Evolutionary conservation across 441 rosid species (phyloP), one percentile per base, ranked within the genome.

Genomic region (Corymbia citriodora): DNA sequence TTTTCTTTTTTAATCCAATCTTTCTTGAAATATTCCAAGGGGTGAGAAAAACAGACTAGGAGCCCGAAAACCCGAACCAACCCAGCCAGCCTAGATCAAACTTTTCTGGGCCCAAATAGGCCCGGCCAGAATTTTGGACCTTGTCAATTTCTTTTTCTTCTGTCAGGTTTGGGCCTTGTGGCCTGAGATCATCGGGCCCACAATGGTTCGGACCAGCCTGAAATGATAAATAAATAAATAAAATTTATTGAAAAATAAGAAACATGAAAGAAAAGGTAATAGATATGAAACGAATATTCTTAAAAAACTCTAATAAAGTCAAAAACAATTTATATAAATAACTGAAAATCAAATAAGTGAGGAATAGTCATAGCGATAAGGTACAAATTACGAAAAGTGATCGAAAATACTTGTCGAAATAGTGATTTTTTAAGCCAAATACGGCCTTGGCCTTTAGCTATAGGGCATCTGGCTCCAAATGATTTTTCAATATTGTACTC

Each of bases 171-270:
- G 81, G 81, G 45, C 48, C 81, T 33, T 8, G 0, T 13, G 81
- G 25, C 81, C 48, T 19, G 25, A 33, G 48, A 33, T 70, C 1
- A 7, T 33, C 0, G 14, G 48, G 81, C 25, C 40, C 0, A 11
- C 40, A 68, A 15, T 31, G 74, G 74, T 63, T 68, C 0, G 21
- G 21, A 16, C 74, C 74, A 68, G 40, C 74, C 27, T 25, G 1
- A 33, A 33, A 70, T 70, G 33, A 70, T 33, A 2, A 14, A 72
- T 33, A 72, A 36, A 72, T 40, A 36, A 72, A 19, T 72, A 72
- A 6, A 40, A 1, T 2, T 2, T 40, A 21, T 36, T 12, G 29
- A 40, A 74, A 74, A 19, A 40, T 3, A 21, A 9, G 9, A 74
- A 12, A 74, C 49, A 3, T 40, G 8, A 74, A 74, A 40, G 9